Conservation (phyloP, 441 rosid genomes). For the Eruca vesicaria region DNA sequence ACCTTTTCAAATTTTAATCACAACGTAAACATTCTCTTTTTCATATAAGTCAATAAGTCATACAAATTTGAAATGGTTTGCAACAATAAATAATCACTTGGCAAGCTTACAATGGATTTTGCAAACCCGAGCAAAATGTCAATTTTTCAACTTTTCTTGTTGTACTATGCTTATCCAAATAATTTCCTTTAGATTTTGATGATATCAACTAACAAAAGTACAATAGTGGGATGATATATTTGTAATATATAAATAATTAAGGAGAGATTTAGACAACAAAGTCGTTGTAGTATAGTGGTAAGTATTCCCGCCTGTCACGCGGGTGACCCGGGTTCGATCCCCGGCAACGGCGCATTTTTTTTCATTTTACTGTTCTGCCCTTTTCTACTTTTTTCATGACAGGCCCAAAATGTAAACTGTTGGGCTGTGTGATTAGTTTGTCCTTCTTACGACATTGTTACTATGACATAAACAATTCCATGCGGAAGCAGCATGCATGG, state of each 20-base stretch:
- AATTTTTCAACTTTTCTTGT: not conserved
- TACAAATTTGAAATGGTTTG: not conserved
- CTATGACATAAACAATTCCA: not conserved
- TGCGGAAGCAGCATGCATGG: not conserved
- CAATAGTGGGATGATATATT: no score
- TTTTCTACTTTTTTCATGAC: not conserved
- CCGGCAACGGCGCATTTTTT: constrained; percentile 23
- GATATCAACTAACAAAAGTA: not conserved
- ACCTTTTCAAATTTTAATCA: not conserved
- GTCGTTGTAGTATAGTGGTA: constrained; percentile 93
- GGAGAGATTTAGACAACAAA: no score
- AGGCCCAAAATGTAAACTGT: constrained; percentile 6
- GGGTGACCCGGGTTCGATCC: constrained; percentile 40
- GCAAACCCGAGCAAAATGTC: not conserved
- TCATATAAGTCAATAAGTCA: not conserved
- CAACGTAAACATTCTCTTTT: not conserved
- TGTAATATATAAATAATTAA: no score
- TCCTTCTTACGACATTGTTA: not conserved
- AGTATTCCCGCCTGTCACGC: constrained; percentile 85
- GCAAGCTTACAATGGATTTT: not conserved
- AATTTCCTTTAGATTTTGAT: not conserved
- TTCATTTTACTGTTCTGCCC: not conserved
- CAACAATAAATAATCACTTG: not conserved
- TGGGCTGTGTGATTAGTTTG: not conserved
- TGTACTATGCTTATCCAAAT: not conserved